Base-by-base conservation (phyloP, 2,329 filamentous ascomycete genomes). In the Aureobasidium musti region DNA sequence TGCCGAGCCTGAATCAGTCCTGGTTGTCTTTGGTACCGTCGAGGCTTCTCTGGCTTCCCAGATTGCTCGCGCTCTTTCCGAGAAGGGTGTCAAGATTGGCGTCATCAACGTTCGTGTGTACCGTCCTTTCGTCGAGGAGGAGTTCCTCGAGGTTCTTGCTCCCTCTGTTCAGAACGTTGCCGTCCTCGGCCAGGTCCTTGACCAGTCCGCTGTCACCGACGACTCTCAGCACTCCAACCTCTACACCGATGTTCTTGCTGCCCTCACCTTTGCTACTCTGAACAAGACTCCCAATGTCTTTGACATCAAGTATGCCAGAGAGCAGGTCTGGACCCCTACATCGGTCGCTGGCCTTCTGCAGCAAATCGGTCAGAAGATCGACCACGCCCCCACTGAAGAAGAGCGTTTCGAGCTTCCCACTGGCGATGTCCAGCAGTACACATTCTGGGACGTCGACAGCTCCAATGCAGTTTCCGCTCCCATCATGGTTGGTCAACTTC, bases 101-200 rank as follows among this genome's bases (percentile, higher is more conserved):
- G 90, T 94, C 45, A 84, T 99, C 78, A 94, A 91, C 73, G 94
- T 98, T 54, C 90, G 95, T 70, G 85, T 99, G 65, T 99, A 98
- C 83, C 88, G 94, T 50, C 95, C 95, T 19, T 98, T 99, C 74
- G 87, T 95, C 37, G 95, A 99, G 80, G 92, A 97, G 76, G 91
- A 91, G 61, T 98, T 99, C 83, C 82, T 98, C 69, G 87, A 89
- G 71, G 86, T 86, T 13, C 85, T 99, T 33, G 92, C 95, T 39
- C 82, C 87, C 71, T 90, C 90, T 41, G 86, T 89, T 54, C 87
- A 86, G 79, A 90, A 85, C 69, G 84, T 99, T 70, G 89, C 89
- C 43, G 92, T 98, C 23, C 86, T 99, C 6, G 95, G 95, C 64
- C 95, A 99, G 77, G 94, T 99, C 71, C 79, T 84, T 69, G 88